Evolutionary conservation across 23 red algal genomes (phyloP), one percentile per base, ranked within the genome.

Genomic region (Chondrus crispus): DNA sequence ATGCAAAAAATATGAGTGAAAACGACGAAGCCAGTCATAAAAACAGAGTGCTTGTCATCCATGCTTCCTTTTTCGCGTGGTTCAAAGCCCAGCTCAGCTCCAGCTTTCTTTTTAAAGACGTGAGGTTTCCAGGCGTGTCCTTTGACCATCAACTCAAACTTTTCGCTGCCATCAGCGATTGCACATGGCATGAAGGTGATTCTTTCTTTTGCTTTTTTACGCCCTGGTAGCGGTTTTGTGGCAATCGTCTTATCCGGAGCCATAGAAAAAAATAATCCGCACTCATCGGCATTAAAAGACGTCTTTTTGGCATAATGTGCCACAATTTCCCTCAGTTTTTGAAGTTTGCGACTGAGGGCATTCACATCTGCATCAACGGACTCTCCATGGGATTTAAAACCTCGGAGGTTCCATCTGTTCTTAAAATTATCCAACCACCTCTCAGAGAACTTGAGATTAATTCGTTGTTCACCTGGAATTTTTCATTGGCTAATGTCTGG

Each of bases 1-100:
- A n/a, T n/a, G n/a, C n/a, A n/a, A n/a, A n/a, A n/a, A n/a, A n/a
- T n/a, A n/a, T n/a, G n/a, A n/a, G n/a, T n/a, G n/a, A n/a, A n/a
- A n/a, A n/a, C n/a, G n/a, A n/a, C n/a, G n/a, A n/a, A n/a, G n/a
- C n/a, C n/a, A n/a, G n/a, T n/a, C n/a, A n/a, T 76, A n/a, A 76
- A 76, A 76, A 76, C 28, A 76, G 43, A 76, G 28, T 46, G 39
- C 44, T 43, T 76, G 71, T 76, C 71, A 76, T 76, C 71, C 71
- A 76, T 26, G 71, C 37, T 24, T 76, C 43, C 43, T 24, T 28
- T 28, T 76, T 76, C 28, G 5, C 44, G 43, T 76, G 71, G 5
- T 64, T 76, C 71, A 48, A 37, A 48, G 28, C 71, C 71, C 71
- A 76, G 39, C 39, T 76, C 71, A 48, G 71, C 44, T 40, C 71